Evolutionary conservation across 2,329 filamentous ascomycete species (phyloP).

Genomic region (Claviceps sp.): DNA sequence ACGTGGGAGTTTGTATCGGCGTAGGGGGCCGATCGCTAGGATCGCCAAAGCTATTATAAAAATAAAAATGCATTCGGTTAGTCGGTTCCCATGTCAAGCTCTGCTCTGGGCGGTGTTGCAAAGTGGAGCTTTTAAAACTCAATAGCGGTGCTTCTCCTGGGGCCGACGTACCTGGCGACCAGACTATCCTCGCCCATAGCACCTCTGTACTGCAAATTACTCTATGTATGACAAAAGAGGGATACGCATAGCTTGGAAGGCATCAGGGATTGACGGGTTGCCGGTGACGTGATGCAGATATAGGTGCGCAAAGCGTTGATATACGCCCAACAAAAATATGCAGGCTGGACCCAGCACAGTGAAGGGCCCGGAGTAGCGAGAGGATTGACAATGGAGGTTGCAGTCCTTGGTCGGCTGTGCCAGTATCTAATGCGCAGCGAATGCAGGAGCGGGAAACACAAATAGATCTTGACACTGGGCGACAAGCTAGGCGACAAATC

Average conservation of each 20-base stretch:
- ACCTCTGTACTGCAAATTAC: constrained; percentile 17
- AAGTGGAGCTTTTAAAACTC: constrained; percentile 7
- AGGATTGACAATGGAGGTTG: too few relatives aligned
- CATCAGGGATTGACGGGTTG: background rate
- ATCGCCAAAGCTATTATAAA: constrained; percentile 43
- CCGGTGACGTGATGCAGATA: constrained; percentile 1
- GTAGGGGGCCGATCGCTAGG: constrained; percentile 48
- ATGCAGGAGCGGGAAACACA: too few relatives aligned
- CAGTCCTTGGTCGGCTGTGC: too few relatives aligned
- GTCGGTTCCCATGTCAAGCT: constrained; percentile 11
- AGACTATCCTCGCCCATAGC: constrained; percentile 52
- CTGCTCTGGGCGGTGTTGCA: constrained; percentile 3
- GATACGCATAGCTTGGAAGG: background rate
- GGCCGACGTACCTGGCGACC: constrained; percentile 34
- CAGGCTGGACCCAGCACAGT: too few relatives aligned
- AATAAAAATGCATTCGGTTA: constrained; percentile 20
- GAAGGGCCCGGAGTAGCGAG: too few relatives aligned
- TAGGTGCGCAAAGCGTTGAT: too few relatives aligned
- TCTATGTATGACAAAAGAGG: constrained; percentile 3
- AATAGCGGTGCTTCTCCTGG: background rate
- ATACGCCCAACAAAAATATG: too few relatives aligned
- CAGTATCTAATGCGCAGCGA: too few relatives aligned
- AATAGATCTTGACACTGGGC: too few relatives aligned
- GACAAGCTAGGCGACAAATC: too few relatives aligned
- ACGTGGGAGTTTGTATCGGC: constrained; percentile 43